phyloP scores from a whole-genome alignment of 495 filamentous ascomycete genomes.

The Aspergillus incahuasiensis region DNA sequence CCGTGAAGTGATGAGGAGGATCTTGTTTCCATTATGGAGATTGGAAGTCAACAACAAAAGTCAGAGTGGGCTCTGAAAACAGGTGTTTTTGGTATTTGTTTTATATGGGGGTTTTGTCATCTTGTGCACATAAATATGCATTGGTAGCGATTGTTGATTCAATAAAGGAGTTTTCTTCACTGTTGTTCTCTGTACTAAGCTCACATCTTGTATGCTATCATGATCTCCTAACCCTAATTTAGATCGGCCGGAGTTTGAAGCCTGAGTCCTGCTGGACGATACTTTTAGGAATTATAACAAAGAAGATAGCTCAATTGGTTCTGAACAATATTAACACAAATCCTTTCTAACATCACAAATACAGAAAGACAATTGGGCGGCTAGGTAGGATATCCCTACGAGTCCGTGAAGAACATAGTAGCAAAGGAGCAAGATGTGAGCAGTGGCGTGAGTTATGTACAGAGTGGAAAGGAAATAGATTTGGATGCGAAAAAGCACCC shows the following conservation, averaged over 20 bases:
- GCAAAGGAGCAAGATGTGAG: slow-evolving; percentile 16
- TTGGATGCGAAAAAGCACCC: slow-evolving; percentile 3
- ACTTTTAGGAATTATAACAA: slow-evolving; percentile 5
- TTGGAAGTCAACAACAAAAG: slow-evolving; percentile 7
- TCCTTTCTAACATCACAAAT: slow-evolving; percentile 18
- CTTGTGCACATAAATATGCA: slow-evolving; percentile 28
- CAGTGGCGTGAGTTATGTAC: slow-evolving; percentile 32
- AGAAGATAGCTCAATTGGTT: slow-evolving; percentile 19
- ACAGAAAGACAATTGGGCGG: slow-evolving; percentile 28
- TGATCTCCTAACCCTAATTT: too few relatives aligned
- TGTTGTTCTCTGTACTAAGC: slow-evolving; percentile 4
- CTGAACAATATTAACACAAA: slow-evolving; percentile 16
- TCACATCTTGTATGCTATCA: neutral
- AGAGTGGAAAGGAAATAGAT: slow-evolving; percentile 25
- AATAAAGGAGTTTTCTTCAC: slow-evolving; percentile 13
- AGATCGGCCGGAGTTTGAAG: too few relatives aligned
- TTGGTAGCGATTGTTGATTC: slow-evolving; percentile 30
- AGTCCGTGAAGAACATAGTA: slow-evolving; percentile 37
- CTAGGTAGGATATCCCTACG: slow-evolving; percentile 22
- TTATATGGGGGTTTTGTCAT: slow-evolving; percentile 16
- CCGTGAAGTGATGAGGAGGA: neutral
- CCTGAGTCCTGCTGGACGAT: too few relatives aligned
- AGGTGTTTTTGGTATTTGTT: slow-evolving; percentile 22
- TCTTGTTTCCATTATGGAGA: neutral
- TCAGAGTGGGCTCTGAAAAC: slow-evolving; percentile 17